Conservation (phyloP, 176 grass and related monocot species). For the Secale cereale region DNA sequence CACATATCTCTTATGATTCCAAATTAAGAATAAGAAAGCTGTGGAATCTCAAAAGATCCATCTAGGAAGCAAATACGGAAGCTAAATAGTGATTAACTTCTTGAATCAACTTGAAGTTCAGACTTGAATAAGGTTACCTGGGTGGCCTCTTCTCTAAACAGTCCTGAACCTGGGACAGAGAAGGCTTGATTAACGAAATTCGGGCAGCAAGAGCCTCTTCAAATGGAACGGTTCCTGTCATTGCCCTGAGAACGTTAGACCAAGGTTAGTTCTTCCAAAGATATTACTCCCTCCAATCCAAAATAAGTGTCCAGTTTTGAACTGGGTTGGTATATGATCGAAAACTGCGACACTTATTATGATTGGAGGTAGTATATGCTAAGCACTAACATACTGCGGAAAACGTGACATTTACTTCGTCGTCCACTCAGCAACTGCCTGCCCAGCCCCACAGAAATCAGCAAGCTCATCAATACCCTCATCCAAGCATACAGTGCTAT, state of each 20-base stretch:
- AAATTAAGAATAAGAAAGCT: not conserved
- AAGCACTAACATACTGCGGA: not conserved
- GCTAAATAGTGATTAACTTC: constrained; percentile 26
- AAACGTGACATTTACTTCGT: not conserved
- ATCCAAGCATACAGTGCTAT: constrained; percentile 86
- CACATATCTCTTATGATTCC: not conserved
- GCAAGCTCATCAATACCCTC: constrained; percentile 92
- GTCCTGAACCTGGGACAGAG: not conserved
- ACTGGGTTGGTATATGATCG: no score
- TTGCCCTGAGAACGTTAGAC: not conserved
- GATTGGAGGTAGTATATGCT: not conserved
- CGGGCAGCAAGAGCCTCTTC: not conserved
- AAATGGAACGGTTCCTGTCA: not conserved
- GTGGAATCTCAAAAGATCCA: not conserved
- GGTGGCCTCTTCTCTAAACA: constrained; percentile 6
- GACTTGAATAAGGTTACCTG: not conserved
- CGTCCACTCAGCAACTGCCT: constrained; percentile 78
- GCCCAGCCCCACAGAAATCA: constrained; percentile 74
- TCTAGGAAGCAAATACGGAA: not conserved
- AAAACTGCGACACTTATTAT: no score
- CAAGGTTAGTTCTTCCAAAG: not conserved
- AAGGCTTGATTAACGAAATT: constrained; percentile 4
- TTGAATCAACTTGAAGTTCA: not conserved
- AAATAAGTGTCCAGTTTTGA: no score
- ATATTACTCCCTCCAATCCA: not conserved